Evolutionary conservation across 2,329 filamentous ascomycete genomes (phyloP).

Genomic region (Rhynchosporium agropyri): DNA sequence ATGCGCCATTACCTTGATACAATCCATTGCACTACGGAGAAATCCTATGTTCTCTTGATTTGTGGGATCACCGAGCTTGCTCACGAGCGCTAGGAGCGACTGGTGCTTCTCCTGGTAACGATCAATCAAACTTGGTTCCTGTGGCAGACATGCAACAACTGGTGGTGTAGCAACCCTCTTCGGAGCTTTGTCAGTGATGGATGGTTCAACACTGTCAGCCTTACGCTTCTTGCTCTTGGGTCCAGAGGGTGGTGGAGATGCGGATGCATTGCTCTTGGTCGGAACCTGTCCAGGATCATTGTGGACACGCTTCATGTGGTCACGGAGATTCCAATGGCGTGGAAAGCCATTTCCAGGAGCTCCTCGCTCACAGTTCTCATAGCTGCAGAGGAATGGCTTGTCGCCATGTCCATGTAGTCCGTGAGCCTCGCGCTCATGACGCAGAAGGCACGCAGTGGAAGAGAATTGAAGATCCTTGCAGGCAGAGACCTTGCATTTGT

Average conservation of each 20-base stretch:
- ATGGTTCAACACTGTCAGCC: slow-evolving; percentile 34
- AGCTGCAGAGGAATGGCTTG: slow-evolving; percentile 88
- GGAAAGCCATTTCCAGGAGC: slow-evolving; percentile 86
- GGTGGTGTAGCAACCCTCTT: slow-evolving; percentile 37
- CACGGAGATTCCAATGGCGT: slow-evolving; percentile 90
- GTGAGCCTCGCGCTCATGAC: slow-evolving; percentile 94
- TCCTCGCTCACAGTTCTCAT: slow-evolving; percentile 84
- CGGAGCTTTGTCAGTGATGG: slow-evolving; percentile 32
- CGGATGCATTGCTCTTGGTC: slow-evolving; percentile 35
- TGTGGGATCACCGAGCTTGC: slow-evolving; percentile 38
- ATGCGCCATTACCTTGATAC: slow-evolving; percentile 40
- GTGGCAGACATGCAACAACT: slow-evolving; percentile 32
- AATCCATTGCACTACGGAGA: slow-evolving; percentile 36
- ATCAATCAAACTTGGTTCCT: slow-evolving; percentile 38
- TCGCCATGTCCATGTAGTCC: slow-evolving; percentile 94
- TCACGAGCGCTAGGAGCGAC: slow-evolving; percentile 35
- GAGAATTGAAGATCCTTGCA: slow-evolving; percentile 91
- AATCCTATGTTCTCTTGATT: slow-evolving; percentile 34
- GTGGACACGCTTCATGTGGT: slow-evolving; percentile 97
- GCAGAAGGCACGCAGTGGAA: slow-evolving; percentile 90
- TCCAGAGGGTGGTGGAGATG: slow-evolving; percentile 35
- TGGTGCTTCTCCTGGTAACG: slow-evolving; percentile 38
- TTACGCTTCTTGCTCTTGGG: slow-evolving; percentile 40
- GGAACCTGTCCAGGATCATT: slow-evolving; percentile 46
- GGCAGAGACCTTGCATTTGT: slow-evolving; percentile 83